Evolutionary conservation across 1,284 basidiomycete species (phyloP).

Genomic region (Tilletia walkeri): DNA sequence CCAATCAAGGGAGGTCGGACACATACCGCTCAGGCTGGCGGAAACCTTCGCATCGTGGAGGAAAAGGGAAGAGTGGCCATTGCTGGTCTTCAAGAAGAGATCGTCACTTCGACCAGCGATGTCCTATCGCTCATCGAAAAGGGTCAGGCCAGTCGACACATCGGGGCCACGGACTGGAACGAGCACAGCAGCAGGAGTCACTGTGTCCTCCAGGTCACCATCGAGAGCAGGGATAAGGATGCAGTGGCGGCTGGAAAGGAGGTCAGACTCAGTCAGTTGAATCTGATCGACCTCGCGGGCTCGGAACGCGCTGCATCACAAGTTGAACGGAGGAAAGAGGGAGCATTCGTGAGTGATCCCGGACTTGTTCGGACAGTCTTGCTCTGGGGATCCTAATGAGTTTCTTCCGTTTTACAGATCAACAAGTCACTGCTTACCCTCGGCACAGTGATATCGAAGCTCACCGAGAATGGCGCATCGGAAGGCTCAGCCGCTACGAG

Average conservation of each 20-base stretch:
- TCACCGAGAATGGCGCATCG: conserved; percentile 56
- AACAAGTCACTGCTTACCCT: conserved; percentile 59
- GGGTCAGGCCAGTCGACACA: conserved; percentile 82
- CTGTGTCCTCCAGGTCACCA: conserved; percentile 65
- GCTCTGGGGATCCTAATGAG: not conserved
- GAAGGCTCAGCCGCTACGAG: conserved; percentile 17
- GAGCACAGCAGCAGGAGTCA: conserved; percentile 90
- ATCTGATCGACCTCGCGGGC: conserved; percentile 64
- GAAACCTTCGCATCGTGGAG: conserved; percentile 49
- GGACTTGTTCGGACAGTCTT: no score
- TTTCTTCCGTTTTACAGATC: conserved; percentile 22
- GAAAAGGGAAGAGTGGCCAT: conserved; percentile 58
- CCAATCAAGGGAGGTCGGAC: conserved; percentile 34
- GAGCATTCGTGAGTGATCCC: conserved; percentile 38
- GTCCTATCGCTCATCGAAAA: conserved; percentile 69
- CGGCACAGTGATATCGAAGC: conserved; percentile 63
- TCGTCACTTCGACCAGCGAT: conserved; percentile 60
- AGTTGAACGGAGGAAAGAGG: conserved; percentile 61
- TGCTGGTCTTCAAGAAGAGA: conserved; percentile 60
- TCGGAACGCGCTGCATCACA: conserved; percentile 63
- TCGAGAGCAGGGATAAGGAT: conserved; percentile 35
- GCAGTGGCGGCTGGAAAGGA: conserved; percentile 26
- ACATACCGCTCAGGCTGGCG: conserved; percentile 20
- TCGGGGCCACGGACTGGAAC: conserved; percentile 97
- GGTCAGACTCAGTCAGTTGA: conserved; percentile 56